phyloP scores from a whole-genome alignment of 2,329 filamentous ascomycete genomes.

The Arthroderma sp. region DNA sequence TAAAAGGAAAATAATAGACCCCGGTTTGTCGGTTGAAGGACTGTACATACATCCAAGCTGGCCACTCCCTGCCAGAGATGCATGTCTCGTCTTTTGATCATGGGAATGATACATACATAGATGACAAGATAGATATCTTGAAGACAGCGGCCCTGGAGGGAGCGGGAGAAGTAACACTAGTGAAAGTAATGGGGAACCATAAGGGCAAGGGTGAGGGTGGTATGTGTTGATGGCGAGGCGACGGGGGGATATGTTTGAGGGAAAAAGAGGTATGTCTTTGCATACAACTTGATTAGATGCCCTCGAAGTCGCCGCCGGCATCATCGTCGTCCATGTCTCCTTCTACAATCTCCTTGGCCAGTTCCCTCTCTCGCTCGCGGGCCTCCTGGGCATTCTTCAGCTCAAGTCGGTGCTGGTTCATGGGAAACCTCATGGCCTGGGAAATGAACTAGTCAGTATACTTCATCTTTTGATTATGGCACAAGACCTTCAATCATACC shows the following conservation, averaged over 20 bases:
- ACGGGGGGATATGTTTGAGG: background rate
- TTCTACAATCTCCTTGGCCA: slow-evolving; percentile 98
- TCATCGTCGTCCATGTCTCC: slow-evolving; percentile 95
- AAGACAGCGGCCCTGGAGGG: background rate
- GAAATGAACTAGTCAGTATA: too few species aligned
- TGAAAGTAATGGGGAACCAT: background rate
- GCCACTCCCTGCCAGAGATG: background rate
- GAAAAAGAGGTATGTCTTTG: background rate
- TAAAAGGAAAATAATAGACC: slow-evolving; percentile 5
- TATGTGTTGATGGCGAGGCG: background rate
- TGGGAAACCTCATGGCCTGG: slow-evolving; percentile 95
- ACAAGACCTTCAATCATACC: slow-evolving; percentile 44
- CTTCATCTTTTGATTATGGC: background rate
- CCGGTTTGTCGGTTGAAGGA: slow-evolving; percentile 15
- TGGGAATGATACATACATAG: background rate
- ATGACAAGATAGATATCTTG: too few species aligned
- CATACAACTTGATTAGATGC: slow-evolving; percentile 49
- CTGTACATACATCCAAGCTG: slow-evolving; percentile 18
- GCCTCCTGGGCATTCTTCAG: slow-evolving; percentile 97
- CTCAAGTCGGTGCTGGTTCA: slow-evolving; percentile 97
- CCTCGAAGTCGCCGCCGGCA: slow-evolving; percentile 89
- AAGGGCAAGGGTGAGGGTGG: background rate
- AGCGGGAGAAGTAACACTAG: background rate
- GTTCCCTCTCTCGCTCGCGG: slow-evolving; percentile 86
- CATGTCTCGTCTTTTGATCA: slow-evolving; percentile 12